Base-by-base conservation (phyloP, 2,329 filamentous ascomycete genomes). In the Metarhizium sp. region DNA sequence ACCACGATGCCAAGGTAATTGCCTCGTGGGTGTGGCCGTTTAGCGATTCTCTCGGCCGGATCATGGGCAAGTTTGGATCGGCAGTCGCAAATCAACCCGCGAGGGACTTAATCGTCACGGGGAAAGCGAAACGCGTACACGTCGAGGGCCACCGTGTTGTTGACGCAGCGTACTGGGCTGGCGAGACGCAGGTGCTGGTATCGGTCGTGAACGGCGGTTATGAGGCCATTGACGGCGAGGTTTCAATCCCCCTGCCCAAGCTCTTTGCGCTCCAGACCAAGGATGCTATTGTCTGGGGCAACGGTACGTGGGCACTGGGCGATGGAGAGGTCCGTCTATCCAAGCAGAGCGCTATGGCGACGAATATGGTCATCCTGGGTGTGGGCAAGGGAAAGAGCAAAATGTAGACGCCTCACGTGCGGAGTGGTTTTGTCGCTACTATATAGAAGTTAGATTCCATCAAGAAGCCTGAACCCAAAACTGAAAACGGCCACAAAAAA, bases 21-120 rank as follows among this genome's bases (percentile, higher is more conserved):
- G 69, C 77, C 2, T 69, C 70, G 14, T 78, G 76, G 75, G 69
- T 76, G 1, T 78, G 72, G 63, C 75, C 75, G 0, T 65, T 69
- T 2, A 71, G 67, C 18, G 62, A 65, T 4, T 61, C 61, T 14
- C 60, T 78, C 29, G 72, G 69, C 6, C 61, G 55, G 1, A 66
- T 71, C 2, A 73, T 75, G 49, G 71, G 73, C n/a, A 40, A 59
- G 46, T 68, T 78, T 61, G 67, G 74, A 0, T 59, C 48, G 18
- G 70, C 73, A 0, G 66, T 78, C 8, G 68, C 72, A 2, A 53
- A 34, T 4, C 30, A 60, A 34, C 71, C 73, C 1, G 71, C 75
- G 25, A 58, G 68, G 5, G 68, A 70, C 11, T 75, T 77, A 47
- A 52, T 78, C 43, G 67, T 75, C 0, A 63, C 62, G 4, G 70